A percentile compares a stretch with the other conserved stretches of the same genome.
Conservation (phyloP, 2,329 filamentous ascomycete genomes). For the Colletotrichum limetticola region DNA sequence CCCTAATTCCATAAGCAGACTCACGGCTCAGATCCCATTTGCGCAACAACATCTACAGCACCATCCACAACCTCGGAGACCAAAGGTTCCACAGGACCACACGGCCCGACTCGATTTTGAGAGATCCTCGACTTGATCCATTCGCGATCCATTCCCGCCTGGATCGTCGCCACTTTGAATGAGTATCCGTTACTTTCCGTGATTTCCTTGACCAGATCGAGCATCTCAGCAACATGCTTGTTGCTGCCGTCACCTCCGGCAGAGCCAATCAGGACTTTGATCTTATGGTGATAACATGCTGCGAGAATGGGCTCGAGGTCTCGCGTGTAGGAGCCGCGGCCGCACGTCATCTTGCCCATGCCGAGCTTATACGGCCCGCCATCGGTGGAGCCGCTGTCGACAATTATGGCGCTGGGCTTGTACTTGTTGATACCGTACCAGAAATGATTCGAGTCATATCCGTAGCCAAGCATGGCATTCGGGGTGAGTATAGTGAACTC, state of each 20-base stretch:
- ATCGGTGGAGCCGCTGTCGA: constrained; percentile 49
- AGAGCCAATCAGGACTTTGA: constrained; percentile 55
- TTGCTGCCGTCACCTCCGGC: constrained; percentile 59
- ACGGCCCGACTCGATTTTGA: constrained; percentile 40
- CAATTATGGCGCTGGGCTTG: constrained; percentile 46
- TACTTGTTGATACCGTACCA: constrained; percentile 41
- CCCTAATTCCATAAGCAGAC: constrained; percentile 17
- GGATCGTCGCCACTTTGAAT: constrained; percentile 47
- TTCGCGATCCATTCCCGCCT: constrained; percentile 44
- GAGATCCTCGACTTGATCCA: constrained; percentile 43
- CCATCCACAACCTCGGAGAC: constrained; percentile 44
- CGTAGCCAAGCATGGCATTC: constrained; percentile 61
- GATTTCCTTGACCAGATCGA: constrained; percentile 49
- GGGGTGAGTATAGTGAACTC: constrained; percentile 51
- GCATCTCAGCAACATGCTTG: constrained; percentile 51
- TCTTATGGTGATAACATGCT: constrained; percentile 45
- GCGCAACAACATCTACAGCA: constrained; percentile 52
- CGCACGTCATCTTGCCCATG: constrained; percentile 52
- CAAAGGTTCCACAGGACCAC: constrained; percentile 47
- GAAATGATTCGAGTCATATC: constrained; percentile 49
- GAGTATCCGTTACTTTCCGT: constrained; percentile 40
- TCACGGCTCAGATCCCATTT: constrained; percentile 58
- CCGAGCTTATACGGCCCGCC: constrained; percentile 53
- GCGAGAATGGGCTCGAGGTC: constrained; percentile 53
- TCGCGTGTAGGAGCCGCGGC: constrained; percentile 50